Percentiles rank a stretch among this genome's conserved stretches.
Conservation (phyloP, 169 alveolate genomes). For the Ophryocystis elektroscirrha region DNA sequence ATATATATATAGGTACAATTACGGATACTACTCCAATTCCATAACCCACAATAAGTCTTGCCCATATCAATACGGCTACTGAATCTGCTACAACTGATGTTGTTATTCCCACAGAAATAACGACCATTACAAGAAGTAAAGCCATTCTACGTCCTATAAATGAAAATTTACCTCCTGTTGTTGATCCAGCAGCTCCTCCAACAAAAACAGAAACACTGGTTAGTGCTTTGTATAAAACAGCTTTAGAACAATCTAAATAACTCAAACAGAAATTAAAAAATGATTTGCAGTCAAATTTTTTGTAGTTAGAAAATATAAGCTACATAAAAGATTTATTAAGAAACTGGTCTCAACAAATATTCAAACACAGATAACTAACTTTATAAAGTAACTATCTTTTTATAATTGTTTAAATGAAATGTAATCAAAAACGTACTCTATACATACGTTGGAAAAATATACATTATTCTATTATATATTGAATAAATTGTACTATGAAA, state of each 20-base stretch:
- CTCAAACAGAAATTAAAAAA: too few species aligned
- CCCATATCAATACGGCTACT: slow-evolving; percentile 25
- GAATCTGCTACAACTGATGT: slow-evolving; percentile 15
- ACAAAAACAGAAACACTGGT: slow-evolving; percentile 11
- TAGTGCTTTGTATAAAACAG: slow-evolving; percentile 11
- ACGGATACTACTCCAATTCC: slow-evolving; percentile 48
- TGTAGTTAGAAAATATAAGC: too few species aligned
- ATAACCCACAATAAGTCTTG: slow-evolving; percentile 42
- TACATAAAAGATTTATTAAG: too few species aligned
- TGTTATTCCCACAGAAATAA: slow-evolving; percentile 9
- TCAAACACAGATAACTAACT: too few species aligned
- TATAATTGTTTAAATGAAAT: too few species aligned
- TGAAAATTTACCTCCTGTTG: slow-evolving; percentile 10
- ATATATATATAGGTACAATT: slow-evolving; percentile 41
- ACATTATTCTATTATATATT: too few species aligned
- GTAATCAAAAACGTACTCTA: too few species aligned
- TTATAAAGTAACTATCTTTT: too few species aligned
- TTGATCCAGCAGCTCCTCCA: slow-evolving; percentile 16
- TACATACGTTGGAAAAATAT: too few species aligned
- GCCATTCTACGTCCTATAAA: slow-evolving; percentile 16
- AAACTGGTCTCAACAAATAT: too few species aligned
- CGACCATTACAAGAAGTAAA: slow-evolving; percentile 2
- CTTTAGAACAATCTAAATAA: slow-evolving; percentile 6
- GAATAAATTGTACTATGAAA: too few species aligned
- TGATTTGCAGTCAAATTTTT: too few species aligned